Base-by-base conservation (phyloP, 139 green algal species). In the Dunaliella primolecta region DNA sequence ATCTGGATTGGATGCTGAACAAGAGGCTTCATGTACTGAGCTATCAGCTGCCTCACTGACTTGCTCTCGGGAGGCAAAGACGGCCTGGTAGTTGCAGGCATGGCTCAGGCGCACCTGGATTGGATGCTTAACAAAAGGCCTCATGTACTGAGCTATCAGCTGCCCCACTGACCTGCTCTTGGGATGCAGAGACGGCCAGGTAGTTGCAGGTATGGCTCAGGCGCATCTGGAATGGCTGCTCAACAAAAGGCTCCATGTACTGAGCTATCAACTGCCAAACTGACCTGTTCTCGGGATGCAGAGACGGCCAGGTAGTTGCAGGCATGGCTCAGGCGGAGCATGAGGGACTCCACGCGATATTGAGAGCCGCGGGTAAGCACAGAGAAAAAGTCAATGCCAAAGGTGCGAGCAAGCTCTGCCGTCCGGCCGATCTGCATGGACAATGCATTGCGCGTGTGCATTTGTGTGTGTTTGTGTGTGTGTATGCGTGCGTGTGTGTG, bases 311-410 rank as follows among this genome's bases (percentile, higher is more conserved):
- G 83, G 88, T 97, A 98, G 94, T 99, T 99, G 87, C 98, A 95
- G 55, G 93, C 95, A 90, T 98, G 97, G 7, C 95, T 94, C 81
- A 99, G 92, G 29, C 97, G 91, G 72, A 96, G 74, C 89, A 99
- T 88, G 92, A 99, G 95, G 80, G 85, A 93, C 91, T 99, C 97
- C 81, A 99, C 97, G 0, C 97, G 89, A 92, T 98, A 99, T 92
- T 99, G 97, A 81, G 86, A 94, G 57, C 96, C 95, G 3, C 95
- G 92, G 2, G 90, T 84, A 35, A 96, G 88, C 57, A 95, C 92
- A 83, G 87, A 93, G 86, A 95, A 97, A 88, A 99, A 98, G 93
- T 99, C 97, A 77, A 99, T 99, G 88, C 97, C 97, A 84, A 98
- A 99, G 21, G 96, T 92, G n/a, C 94, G 89, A 30, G 95, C 96